These are phyloP conservation scores for Eimeria zaria DNA, from an alignment of 169 alveolate species.

Conservation along the genomic window DNA sequence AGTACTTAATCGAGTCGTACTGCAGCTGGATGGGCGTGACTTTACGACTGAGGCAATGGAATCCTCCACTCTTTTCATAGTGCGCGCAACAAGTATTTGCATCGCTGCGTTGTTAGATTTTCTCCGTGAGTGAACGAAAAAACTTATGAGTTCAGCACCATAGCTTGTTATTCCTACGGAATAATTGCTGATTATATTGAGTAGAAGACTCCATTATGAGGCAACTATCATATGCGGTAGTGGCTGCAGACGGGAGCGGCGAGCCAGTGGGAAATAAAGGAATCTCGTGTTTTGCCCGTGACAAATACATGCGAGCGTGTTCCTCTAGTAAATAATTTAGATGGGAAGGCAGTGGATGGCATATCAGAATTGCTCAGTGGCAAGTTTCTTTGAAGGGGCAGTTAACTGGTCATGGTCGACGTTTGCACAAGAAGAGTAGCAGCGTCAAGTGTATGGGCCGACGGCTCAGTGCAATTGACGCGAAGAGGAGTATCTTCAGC, in stretches of 20 bases:
- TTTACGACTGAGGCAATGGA: no score
- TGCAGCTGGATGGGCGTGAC: no score
- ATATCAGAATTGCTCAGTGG: background rate
- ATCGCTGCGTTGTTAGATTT: no score
- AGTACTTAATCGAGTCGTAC: no score
- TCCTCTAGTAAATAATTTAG: background rate
- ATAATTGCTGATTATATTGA: no score
- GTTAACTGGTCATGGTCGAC: background rate
- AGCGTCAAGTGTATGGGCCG: background rate
- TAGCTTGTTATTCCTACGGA: no score
- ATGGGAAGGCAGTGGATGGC: background rate
- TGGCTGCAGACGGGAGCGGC: background rate
- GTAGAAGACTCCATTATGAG: no score
- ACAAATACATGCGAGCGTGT: background rate
- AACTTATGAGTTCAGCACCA: no score
- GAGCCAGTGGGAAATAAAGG: background rate
- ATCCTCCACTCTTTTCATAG: no score
- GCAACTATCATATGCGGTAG: background rate
- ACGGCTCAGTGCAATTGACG: background rate
- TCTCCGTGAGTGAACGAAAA: no score
- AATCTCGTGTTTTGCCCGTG: background rate
- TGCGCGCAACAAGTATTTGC: no score
- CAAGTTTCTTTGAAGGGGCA: background rate
- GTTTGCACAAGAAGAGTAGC: background rate
- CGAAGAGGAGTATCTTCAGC: background rate